Conservation (phyloP, 257 asterid genomes). For the Echium plantagineum region DNA sequence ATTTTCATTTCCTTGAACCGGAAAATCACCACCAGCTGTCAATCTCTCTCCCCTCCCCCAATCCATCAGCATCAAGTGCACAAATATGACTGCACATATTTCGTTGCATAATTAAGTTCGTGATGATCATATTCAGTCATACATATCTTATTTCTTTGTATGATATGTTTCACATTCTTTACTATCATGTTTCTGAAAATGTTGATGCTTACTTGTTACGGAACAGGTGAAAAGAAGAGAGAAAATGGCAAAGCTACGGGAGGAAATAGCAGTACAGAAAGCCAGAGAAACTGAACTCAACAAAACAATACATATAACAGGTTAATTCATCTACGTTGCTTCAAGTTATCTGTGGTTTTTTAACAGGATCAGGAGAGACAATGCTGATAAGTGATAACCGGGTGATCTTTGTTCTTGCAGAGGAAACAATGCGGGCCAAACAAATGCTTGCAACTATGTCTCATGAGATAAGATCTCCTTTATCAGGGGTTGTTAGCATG, state of each 20-base stretch:
- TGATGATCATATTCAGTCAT: too few relatives aligned
- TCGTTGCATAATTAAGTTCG: too few relatives aligned
- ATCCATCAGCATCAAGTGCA: too few relatives aligned
- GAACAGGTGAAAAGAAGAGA: conserved; percentile 65
- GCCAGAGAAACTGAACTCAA: conserved; percentile 92
- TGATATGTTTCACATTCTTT: neutral
- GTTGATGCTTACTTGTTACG: neutral
- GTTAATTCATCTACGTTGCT: conserved; percentile 16
- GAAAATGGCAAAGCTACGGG: conserved; percentile 78
- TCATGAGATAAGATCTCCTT: conserved; percentile 88
- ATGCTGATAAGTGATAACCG: conserved; percentile 2
- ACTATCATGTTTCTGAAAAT: neutral
- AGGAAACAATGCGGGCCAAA: conserved; percentile 92
- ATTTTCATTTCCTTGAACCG: too few relatives aligned
- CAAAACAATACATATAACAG: conserved; percentile 84
- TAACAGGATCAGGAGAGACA: conserved; percentile 1
- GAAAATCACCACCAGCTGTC: too few relatives aligned
- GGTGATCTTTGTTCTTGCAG: conserved; percentile 22
- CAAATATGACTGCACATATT: too few relatives aligned
- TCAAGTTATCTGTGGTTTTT: conserved; percentile 2
- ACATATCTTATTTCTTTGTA: neutral
- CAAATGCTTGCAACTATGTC: conserved; percentile 98
- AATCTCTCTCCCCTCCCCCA: too few relatives aligned
- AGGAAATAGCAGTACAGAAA: conserved; percentile 85
- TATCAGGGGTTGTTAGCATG: conserved; percentile 91